Evolutionary conservation across 495 filamentous ascomycete genomes (phyloP).

Genomic region (Podospora conica): DNA sequence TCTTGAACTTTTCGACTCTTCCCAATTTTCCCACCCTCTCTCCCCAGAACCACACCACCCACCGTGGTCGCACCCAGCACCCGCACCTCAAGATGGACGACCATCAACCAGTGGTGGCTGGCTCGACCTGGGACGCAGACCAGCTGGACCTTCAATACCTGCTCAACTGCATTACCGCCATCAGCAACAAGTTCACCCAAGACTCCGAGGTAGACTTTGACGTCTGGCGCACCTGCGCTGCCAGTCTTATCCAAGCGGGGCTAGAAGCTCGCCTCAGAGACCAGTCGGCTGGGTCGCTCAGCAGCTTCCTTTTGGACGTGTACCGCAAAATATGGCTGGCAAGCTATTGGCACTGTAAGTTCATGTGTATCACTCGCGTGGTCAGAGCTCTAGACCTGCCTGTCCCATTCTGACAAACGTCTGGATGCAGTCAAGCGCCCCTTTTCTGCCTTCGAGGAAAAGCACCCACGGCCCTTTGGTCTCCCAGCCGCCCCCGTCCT

Average conservation of each 20-base stretch:
- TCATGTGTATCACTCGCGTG: too few species aligned
- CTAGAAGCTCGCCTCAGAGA: neutral
- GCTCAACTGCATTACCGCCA: neutral
- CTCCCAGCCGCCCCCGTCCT: too few species aligned
- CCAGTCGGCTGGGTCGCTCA: neutral
- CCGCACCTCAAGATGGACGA: neutral
- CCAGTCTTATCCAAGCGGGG: neutral
- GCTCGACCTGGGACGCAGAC: neutral
- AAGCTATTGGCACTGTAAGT: neutral
- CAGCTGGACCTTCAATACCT: neutral
- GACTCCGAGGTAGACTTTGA: too few species aligned
- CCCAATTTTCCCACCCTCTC: neutral
- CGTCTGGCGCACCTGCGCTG: too few species aligned
- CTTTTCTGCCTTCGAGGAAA: too few species aligned
- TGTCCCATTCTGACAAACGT: too few species aligned
- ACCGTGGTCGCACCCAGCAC: neutral
- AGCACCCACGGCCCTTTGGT: too few species aligned
- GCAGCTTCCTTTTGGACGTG: neutral
- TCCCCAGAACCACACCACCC: neutral
- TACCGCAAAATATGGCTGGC: neutral
- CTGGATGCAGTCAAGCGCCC: too few species aligned
- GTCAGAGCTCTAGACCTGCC: too few species aligned
- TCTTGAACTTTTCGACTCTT: neutral
- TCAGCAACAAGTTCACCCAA: neutral
- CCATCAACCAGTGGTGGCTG: neutral